Evolutionary conservation across 441 rosid species (phyloP), one percentile per base, ranked within the genome.

Genomic region (Euphorbia celastroides): DNA sequence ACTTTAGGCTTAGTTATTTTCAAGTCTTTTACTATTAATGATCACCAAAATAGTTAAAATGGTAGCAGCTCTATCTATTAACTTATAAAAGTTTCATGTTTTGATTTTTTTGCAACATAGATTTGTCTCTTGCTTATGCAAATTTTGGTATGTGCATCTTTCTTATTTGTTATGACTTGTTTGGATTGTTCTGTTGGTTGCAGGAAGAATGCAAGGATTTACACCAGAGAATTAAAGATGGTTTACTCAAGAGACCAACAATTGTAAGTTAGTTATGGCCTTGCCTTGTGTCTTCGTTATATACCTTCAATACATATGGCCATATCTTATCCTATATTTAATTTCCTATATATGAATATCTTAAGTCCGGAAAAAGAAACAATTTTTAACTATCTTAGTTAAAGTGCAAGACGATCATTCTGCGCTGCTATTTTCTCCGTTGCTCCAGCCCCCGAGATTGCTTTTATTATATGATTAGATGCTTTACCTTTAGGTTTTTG

Each of bases 141-240:
- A 55, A 25, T 32, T 51, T 7, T 22, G 22, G 0, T 60, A 11
- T 16, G 26, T 31, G 27, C 59, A 51, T 57, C 44, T 42, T 13
- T 44, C 3, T 57, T 25, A 5, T 42, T 13, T 44, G 1, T 57
- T 25, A 5, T 44, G 56, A 38, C 57, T 25, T 57, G 59, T 62
- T 64, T 78, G 66, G 57, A 58, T 17, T 64, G 27, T 56, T 80
- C 52, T 67, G 54, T 25, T 74, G 66, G 72, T 72, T 75, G 61
- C 82, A 87, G 92, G 89, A 84, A 64, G 92, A 87, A 62, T 81
- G 86, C 0, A 70, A 74, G 50, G 89, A 87, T 75, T 65, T 84
- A 73, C 56, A 3, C 36, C 77, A 71, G 68, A 76, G 81, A 74
- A 72, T 78, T 55, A 75, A 61, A 71, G 69, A 69, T 61, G 82